Evolutionary conservation across 257 asterid genomes (phyloP), one percentile per base, ranked within the genome.

Genomic region (Plantago major): DNA sequence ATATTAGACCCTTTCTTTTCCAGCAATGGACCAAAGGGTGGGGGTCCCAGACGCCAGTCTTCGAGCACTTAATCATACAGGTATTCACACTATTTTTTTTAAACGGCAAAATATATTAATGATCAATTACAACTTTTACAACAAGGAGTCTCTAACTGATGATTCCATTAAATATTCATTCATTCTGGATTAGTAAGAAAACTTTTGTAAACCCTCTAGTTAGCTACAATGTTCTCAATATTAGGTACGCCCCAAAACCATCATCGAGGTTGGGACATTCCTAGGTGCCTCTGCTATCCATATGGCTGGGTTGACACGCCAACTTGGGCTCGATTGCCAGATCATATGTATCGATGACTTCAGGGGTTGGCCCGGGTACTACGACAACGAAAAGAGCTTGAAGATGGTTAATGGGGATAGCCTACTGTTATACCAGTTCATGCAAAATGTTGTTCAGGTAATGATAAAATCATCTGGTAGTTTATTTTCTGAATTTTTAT

Each of bases 331-430:
- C 12, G 63, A 72, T 0, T 70, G 79, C 3, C 80, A 71, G 60
- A 74, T 86, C 5, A 12, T 86, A 1, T 86, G 95, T 67, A 73
- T 86, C n/a, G 95, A 86, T 66, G 95, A 86, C 52, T 86, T 81
- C 49, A 70, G 95, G 3, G 95, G 95, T 0, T 86, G 95, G 95
- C 91, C 95, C 0, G 88, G 91, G 10, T 86, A 83, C 66, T 65
- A 65, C 43, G 77, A 77, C 56, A 53, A 56, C n/a, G 79, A 74
- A 30, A 81, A 76, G 56, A 81, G 85, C 60, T 53, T 86, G 62
- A 76, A 67, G 59, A 77, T 72, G 82, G 74, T 83, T 38, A 86
- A 81, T 65, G 95, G 95, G 0, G 84, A 86, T 37, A 78, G 78
- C 6, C 16, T 79, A 66, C 55, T 86, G 7, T 13, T 86, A 46